Evolutionary conservation across 495 filamentous ascomycete species (phyloP).

Genomic region (Pseudoneurospora amorphoporcata): DNA sequence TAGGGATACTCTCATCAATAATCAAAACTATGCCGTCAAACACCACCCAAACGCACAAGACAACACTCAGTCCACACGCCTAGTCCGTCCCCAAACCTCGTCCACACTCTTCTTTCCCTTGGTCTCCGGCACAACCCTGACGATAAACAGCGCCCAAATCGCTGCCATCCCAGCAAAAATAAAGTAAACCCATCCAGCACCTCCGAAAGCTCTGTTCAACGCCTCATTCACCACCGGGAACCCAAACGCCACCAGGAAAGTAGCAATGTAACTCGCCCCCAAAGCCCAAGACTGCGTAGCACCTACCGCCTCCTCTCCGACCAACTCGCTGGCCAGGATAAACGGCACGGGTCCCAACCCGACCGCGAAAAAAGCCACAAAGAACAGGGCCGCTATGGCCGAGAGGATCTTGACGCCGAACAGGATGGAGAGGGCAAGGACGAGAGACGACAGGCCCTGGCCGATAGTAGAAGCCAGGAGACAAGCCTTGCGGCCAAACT

Average conservation of each 20-base stretch:
- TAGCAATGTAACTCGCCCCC: conserved; percentile 81
- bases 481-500: conserved; percentile 73
- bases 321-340: conserved; percentile 81
- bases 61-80: conserved; percentile 36
- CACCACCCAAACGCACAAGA: background rate
- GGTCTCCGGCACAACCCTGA: conserved; percentile 69
- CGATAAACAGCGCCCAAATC: conserved; percentile 55
- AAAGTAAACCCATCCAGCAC: conserved; percentile 76
- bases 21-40: background rate
- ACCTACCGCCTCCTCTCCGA: conserved; percentile 78
- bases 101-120: conserved; percentile 69
- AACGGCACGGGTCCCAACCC: conserved; percentile 91
- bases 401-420: conserved; percentile 59
- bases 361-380: conserved; percentile 83
- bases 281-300: conserved; percentile 78
- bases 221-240: conserved; percentile 76
- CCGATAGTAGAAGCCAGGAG: conserved; percentile 71
- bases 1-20: background rate
- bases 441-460: conserved; percentile 65
- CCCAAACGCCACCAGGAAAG: conserved; percentile 85
- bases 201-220: conserved; percentile 47
- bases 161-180: conserved; percentile 68
- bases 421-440: conserved; percentile 67
- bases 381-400: conserved; percentile 68
- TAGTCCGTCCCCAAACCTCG: conserved; percentile 75